Percentiles rank a stretch among this genome's conserved stretches.
These are phyloP conservation scores for Cucurbitaria berberidis DNA, from an alignment of 2,329 filamentous ascomycete species.

Conservation along the genomic window DNA sequence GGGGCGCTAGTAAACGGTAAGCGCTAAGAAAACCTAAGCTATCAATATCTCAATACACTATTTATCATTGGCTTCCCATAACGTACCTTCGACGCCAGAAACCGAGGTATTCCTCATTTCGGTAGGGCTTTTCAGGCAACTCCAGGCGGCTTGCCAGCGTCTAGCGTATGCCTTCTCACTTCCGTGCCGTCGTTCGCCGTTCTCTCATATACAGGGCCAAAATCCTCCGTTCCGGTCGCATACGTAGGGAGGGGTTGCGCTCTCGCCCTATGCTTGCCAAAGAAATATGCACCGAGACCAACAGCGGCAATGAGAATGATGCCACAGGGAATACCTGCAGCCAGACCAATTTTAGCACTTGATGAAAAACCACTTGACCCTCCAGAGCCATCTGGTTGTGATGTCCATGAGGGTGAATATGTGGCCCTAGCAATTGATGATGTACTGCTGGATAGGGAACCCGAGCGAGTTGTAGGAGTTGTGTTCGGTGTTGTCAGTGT, in stretches of 20 bases:
- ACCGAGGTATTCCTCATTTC: neutral
- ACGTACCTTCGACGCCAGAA: too few relatives aligned
- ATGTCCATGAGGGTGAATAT: neutral
- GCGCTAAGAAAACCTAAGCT: too few relatives aligned
- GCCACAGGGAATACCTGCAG: conserved; percentile 1
- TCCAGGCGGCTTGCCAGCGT: neutral
- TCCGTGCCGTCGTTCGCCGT: neutral
- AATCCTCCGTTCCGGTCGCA: neutral
- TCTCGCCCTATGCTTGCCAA: neutral
- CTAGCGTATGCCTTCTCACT: neutral
- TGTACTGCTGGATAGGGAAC: neutral
- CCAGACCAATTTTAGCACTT: neutral
- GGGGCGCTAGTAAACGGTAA: too few relatives aligned
- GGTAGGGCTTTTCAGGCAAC: neutral
- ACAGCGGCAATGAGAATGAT: neutral
- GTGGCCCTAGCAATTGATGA: neutral
- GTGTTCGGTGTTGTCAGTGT: neutral
- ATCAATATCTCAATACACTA: too few relatives aligned
- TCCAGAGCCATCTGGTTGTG: neutral
- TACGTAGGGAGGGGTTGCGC: neutral
- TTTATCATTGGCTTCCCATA: too few relatives aligned
- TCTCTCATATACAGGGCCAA: neutral
- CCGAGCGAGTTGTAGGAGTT: neutral
- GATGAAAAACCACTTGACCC: neutral
- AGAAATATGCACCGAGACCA: neutral